A percentile compares a stretch with the other conserved stretches of the same genome.
phyloP scores from a whole-genome alignment of 257 asterid genomes.

The Fraxinus excelsior region DNA sequence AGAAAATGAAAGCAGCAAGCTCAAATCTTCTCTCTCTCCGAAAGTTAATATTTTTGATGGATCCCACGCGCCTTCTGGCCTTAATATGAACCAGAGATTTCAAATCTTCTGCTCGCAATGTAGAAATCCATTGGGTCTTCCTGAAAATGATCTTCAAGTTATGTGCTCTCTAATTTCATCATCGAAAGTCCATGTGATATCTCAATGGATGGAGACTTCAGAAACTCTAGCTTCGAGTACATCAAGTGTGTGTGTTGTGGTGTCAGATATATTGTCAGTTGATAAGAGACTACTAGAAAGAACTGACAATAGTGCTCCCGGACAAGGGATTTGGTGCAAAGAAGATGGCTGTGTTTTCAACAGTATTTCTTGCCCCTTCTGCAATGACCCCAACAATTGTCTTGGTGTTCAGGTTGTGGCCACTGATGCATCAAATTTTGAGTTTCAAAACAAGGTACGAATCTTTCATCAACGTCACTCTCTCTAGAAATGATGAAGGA shows the following conservation, averaged over 20 bases:
- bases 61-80: slow-evolving; percentile 39
- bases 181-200: slow-evolving; percentile 68
- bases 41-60: slow-evolving; percentile 33
- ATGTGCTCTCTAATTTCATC: slow-evolving; percentile 51
- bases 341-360: slow-evolving; percentile 94
- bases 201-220: slow-evolving; percentile 45
- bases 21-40: slow-evolving; percentile 24
- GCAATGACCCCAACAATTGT: slow-evolving; percentile 50
- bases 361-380: slow-evolving; percentile 76
- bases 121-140: slow-evolving; percentile 68
- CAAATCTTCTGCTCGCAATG: slow-evolving; percentile 67
- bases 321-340: slow-evolving; percentile 89
- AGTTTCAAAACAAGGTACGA: slow-evolving; percentile 76
- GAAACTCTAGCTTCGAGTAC: slow-evolving; percentile 35
- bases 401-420: slow-evolving; percentile 92
- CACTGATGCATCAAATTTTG: slow-evolving; percentile 66
- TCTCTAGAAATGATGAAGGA: background rate
- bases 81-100: slow-evolving; percentile 45
- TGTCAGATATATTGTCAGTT: slow-evolving; percentile 52
- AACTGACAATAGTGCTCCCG: slow-evolving; percentile 44
- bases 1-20: slow-evolving; percentile 34
- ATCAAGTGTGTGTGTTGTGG: slow-evolving; percentile 58
- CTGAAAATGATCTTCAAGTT: slow-evolving; percentile 52
- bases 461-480: slow-evolving; percentile 12
- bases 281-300: slow-evolving; percentile 46